Percentiles rank a stretch among this genome's conserved stretches.
phyloP scores from a whole-genome alignment of 2,329 filamentous ascomycete genomes.

The Ascomycota sp. region DNA sequence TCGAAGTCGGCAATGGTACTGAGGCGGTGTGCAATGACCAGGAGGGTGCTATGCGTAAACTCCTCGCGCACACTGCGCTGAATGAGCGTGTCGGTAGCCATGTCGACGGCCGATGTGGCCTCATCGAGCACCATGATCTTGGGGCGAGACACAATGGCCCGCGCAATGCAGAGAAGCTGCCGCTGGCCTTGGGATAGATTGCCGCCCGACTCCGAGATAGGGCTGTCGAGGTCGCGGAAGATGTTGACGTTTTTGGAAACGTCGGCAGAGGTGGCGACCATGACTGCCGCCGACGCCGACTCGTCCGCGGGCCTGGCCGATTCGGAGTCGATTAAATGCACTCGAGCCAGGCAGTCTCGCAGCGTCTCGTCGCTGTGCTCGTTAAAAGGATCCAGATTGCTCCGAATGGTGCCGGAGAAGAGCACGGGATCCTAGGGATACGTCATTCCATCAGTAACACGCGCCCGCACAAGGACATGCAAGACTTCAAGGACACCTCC shows the following conservation, averaged over 20 bases:
- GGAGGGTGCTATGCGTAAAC: slow-evolving; percentile 42
- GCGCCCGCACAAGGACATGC: background rate
- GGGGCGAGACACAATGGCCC: slow-evolving; percentile 47
- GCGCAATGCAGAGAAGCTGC: slow-evolving; percentile 52
- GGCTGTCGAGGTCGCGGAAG: slow-evolving; percentile 37
- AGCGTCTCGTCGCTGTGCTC: slow-evolving; percentile 47
- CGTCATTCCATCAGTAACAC: background rate
- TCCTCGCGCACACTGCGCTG: slow-evolving; percentile 51
- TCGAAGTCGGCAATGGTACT: slow-evolving; percentile 62
- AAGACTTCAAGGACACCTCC: background rate
- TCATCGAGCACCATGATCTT: slow-evolving; percentile 65
- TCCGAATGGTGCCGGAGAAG: slow-evolving; percentile 56
- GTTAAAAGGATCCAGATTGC: slow-evolving; percentile 57
- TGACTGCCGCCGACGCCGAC: slow-evolving; percentile 14
- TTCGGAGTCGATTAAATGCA: slow-evolving; percentile 36
- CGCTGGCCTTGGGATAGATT: slow-evolving; percentile 59
- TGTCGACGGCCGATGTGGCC: slow-evolving; percentile 58
- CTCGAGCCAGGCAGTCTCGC: slow-evolving; percentile 43
- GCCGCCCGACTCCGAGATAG: slow-evolving; percentile 47
- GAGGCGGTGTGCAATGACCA: slow-evolving; percentile 55
- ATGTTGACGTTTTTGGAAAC: slow-evolving; percentile 35
- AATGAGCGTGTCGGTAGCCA: slow-evolving; percentile 52
- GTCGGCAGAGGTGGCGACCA: slow-evolving; percentile 10
- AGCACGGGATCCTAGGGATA: slow-evolving; percentile 45
- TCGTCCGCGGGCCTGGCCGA: slow-evolving; percentile 17